Evolutionary conservation across 2,329 filamentous ascomycete species (phyloP).

Genomic region (Colletotrichum siamense): DNA sequence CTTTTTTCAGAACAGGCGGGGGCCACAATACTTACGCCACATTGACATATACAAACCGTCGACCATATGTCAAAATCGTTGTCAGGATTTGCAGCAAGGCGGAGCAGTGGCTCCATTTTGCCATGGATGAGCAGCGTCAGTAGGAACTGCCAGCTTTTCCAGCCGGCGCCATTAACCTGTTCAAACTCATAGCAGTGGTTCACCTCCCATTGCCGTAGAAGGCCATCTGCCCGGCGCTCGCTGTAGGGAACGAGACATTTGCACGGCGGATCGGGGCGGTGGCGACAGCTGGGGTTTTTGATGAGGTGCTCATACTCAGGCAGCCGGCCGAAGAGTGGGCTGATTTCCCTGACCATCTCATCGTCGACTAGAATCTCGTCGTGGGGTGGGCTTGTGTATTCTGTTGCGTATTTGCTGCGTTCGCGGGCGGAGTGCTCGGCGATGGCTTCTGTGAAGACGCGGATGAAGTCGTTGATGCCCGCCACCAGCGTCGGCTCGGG

Average conservation of each 20-base stretch:
- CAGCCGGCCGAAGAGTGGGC: background rate
- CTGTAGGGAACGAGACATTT: background rate
- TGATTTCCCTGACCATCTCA: background rate
- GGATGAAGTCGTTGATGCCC: constrained; percentile 19
- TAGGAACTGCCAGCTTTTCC: constrained; percentile 27
- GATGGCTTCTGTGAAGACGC: background rate
- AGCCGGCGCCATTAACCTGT: background rate
- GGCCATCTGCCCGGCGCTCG: background rate
- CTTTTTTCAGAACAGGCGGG: background rate
- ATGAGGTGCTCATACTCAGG: background rate
- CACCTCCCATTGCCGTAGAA: background rate
- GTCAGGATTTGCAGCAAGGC: constrained; percentile 19
- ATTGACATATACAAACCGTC: background rate
- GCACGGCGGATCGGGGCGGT: background rate
- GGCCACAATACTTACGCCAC: background rate
- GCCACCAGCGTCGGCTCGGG: constrained; percentile 9
- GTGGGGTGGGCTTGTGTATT: background rate
- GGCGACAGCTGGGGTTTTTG: background rate
- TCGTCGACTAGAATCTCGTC: background rate
- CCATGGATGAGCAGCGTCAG: constrained; percentile 28
- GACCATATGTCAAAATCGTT: background rate
- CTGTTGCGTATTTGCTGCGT: background rate
- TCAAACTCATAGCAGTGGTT: background rate
- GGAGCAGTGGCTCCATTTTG: constrained; percentile 27
- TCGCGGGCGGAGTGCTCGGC: background rate